phyloP scores from a whole-genome alignment of 2,329 filamentous ascomycete species.

The Xylogone sp. region DNA sequence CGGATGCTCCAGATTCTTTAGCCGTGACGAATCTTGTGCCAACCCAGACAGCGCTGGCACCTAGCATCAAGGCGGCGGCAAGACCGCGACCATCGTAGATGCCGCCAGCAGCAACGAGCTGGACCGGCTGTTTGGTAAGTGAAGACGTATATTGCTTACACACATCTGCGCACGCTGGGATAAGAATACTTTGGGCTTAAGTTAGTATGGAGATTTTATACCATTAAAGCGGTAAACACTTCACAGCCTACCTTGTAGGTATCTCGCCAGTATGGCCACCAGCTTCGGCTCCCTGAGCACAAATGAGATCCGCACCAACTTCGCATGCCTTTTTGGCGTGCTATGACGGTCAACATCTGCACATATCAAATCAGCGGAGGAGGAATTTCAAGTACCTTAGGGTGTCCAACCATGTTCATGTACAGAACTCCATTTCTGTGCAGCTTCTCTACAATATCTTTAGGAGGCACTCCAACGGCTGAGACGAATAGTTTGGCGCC shows the following conservation, averaged over 20 bases:
- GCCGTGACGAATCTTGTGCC: constrained; percentile 93
- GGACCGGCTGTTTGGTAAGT: constrained; percentile 80
- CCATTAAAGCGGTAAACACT: no score
- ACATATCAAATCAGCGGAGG: no score
- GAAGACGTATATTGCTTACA: constrained; percentile 79
- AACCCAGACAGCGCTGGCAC: constrained; percentile 90
- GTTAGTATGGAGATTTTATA: no score
- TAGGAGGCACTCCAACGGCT: constrained; percentile 90
- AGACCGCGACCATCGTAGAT: constrained; percentile 90
- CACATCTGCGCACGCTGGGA: constrained; percentile 84
- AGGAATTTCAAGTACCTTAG: no score
- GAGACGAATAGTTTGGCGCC: constrained; percentile 93
- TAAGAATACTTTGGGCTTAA: no score
- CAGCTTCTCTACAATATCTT: constrained; percentile 81
- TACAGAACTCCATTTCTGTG: constrained; percentile 86
- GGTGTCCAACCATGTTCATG: constrained; percentile 99
- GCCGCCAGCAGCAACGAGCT: constrained; percentile 90
- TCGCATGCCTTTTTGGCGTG: constrained; percentile 95
- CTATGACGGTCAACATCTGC: no score
- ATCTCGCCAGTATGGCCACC: constrained; percentile 96
- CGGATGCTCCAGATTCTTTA: constrained; percentile 90
- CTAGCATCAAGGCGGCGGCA: constrained; percentile 88
- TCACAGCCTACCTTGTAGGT: no score
- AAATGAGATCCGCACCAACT: constrained; percentile 91
- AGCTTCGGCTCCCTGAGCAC: constrained; percentile 95